Evolutionary conservation across 225 moss, liverwort and hornwort genomes (phyloP).

Genomic region (Pleurozium schreberi): DNA sequence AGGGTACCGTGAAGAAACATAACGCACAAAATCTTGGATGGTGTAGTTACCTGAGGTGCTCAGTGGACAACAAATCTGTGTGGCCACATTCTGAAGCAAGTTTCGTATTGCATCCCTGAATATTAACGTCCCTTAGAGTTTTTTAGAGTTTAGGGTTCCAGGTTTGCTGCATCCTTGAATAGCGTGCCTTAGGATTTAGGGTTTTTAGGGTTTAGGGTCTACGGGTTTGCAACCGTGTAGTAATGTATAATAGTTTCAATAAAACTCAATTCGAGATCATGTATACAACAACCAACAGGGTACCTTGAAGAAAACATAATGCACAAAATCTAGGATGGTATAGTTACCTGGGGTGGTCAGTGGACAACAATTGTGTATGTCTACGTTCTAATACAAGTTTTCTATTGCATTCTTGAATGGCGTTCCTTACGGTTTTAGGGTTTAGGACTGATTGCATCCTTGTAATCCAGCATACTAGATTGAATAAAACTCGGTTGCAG

Average conservation of each 20-base stretch:
- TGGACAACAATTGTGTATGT: background rate
- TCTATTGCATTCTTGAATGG: too few species aligned
- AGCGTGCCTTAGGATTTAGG: background rate
- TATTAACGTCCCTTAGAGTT: background rate
- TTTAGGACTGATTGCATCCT: background rate
- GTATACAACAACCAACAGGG: background rate
- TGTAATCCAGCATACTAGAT: background rate
- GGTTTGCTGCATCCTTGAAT: background rate
- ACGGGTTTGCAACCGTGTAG: background rate
- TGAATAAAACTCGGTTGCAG: background rate
- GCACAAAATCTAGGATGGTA: background rate
- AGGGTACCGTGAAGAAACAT: background rate
- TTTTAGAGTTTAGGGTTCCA: background rate
- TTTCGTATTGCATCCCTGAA: background rate
- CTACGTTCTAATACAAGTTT: background rate
- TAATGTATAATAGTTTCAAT: background rate
- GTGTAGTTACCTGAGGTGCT: background rate
- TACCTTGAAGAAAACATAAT: background rate
- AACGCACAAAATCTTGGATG: background rate
- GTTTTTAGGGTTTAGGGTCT: too few species aligned
- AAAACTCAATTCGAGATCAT: background rate
- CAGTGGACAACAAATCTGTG: background rate
- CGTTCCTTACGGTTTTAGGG: too few species aligned
- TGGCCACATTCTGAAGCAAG: background rate
- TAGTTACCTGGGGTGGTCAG: background rate